phyloP scores from a whole-genome alignment of 306 rosid species.

The Rosa persica region DNA sequence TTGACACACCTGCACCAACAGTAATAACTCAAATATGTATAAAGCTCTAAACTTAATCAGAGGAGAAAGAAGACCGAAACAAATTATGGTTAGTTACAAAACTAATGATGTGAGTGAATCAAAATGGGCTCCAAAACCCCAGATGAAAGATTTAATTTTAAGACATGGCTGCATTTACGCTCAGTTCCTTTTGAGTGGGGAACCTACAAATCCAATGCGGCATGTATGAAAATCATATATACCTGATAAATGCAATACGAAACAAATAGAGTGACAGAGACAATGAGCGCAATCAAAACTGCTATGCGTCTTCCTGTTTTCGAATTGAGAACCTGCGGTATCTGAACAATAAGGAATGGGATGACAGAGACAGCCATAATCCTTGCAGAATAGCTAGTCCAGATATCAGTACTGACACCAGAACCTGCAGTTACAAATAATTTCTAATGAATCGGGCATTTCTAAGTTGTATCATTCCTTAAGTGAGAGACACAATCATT shows the following conservation, averaged over 20 bases:
- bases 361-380: constrained; percentile 76
- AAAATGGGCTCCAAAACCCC: background rate
- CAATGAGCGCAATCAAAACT: constrained; percentile 68
- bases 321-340: constrained; percentile 68
- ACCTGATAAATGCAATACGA: constrained; percentile 85
- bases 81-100: background rate
- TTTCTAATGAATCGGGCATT: constrained; percentile 18
- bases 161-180: background rate
- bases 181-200: background rate
- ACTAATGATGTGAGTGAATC: background rate
- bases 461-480: background rate
- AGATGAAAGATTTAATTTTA: too few relatives aligned
- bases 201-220: background rate
- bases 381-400: constrained; percentile 89
- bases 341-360: constrained; percentile 79
- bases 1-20: constrained; percentile 69
- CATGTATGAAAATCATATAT: constrained; percentile 7
- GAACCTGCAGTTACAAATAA: constrained; percentile 60
- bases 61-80: background rate
- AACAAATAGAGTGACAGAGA: constrained; percentile 52
- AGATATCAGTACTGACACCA: constrained; percentile 95
- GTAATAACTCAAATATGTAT: background rate
- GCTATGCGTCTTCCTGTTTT: constrained; percentile 64
- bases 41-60: background rate
- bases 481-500: background rate